Evolutionary conservation across 768 basidiomycete genomes (phyloP).

Genomic region (Boletus barrowsii): DNA sequence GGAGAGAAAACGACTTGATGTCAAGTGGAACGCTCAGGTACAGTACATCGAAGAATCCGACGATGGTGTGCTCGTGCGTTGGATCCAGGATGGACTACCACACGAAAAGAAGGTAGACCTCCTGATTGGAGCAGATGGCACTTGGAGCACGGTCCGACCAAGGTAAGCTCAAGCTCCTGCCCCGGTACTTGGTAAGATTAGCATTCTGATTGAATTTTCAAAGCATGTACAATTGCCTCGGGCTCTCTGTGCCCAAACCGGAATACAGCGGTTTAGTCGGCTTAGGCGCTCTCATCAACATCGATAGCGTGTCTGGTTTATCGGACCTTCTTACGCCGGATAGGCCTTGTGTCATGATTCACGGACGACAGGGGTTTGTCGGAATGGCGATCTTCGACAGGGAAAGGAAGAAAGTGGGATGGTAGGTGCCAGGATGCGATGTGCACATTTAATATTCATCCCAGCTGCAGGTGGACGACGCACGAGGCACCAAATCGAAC

Average conservation of each 20-base stretch:
- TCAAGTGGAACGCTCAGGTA: conserved; percentile 26
- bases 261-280: conserved; percentile 30
- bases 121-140: conserved; percentile 30
- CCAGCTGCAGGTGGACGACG: conserved; percentile 26
- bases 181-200: not conserved
- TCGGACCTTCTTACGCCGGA: conserved; percentile 17
- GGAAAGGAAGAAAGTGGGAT: conserved; percentile 20
- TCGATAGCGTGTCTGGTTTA: conserved; percentile 22
- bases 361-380: conserved; percentile 26
- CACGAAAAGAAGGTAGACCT: conserved; percentile 30
- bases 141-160: conserved; percentile 29
- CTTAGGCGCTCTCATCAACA: conserved; percentile 18
- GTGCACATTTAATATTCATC: not conserved
- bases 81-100: conserved; percentile 17
- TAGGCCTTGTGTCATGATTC: conserved; percentile 28
- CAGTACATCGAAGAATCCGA: conserved; percentile 22
- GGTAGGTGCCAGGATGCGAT: conserved; percentile 12
- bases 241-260: conserved; percentile 16
- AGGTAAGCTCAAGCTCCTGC: conserved; percentile 10
- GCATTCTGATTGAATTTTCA: not conserved
- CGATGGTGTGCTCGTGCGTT: conserved; percentile 26
- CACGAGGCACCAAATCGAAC: conserved; percentile 25
- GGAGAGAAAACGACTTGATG: conserved; percentile 14
- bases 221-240: conserved; percentile 25
- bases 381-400: conserved; percentile 29